Percentiles rank a stretch among this genome's conserved stretches.
phyloP scores from a whole-genome alignment of 306 rosid species.

The Prunus salicina region DNA sequence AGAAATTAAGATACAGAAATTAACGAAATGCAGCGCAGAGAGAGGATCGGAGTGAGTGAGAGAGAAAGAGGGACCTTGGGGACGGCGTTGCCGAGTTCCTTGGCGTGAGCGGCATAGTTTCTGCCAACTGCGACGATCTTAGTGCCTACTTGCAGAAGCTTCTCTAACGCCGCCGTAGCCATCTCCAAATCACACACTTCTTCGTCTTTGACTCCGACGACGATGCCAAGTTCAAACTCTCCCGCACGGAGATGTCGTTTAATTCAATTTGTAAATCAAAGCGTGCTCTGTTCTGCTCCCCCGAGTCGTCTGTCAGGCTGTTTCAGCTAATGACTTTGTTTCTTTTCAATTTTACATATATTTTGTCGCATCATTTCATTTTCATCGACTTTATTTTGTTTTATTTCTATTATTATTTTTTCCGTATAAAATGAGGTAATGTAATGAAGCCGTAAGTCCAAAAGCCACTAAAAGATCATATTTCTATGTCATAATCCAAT shows the following conservation, averaged over 20 bases:
- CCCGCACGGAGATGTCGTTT: neutral
- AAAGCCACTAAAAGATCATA: neutral
- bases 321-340: neutral
- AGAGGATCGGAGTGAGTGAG: neutral
- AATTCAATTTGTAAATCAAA: neutral
- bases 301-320: neutral
- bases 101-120: slow-evolving; percentile 94
- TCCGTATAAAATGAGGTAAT: too few species aligned
- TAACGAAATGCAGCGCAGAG: too few species aligned
- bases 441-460: too few species aligned
- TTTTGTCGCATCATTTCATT: neutral
- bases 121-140: slow-evolving; percentile 92
- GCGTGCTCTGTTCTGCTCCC: neutral
- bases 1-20: too few species aligned
- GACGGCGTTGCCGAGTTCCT: slow-evolving; percentile 94
- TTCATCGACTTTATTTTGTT: neutral
- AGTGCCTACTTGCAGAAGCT: slow-evolving; percentile 61
- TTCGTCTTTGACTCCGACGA: neutral
- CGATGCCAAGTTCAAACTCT: neutral
- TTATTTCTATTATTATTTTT: too few species aligned
- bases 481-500: neutral
- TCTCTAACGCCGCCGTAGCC: slow-evolving; percentile 56
- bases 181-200: slow-evolving; percentile 23
- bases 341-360: neutral
- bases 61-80: slow-evolving; percentile 57